Evolutionary conservation across 495 filamentous ascomycete genomes (phyloP), one percentile per base, ranked within the genome.

Genomic region (Lepraria neglecta): DNA sequence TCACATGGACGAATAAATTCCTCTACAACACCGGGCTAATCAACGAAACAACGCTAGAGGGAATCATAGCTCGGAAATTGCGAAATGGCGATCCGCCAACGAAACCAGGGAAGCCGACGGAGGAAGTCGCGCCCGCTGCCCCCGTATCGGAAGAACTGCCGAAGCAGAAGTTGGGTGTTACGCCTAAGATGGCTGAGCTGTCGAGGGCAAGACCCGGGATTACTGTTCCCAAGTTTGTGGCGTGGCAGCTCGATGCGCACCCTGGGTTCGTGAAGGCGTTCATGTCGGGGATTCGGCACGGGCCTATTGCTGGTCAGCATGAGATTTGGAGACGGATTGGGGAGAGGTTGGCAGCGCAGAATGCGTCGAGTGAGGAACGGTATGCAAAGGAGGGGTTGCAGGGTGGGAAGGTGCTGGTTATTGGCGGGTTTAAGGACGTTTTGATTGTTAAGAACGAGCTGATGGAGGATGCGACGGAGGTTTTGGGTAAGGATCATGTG

Each of bases 401-500:
- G 15, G 73, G 74, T 61, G 71, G 75, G 44, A 82, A 80, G 58
- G 79, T 85, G 4, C 65, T 82, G 45, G 74, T 85, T 30, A 65
- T 86, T n/a, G 74, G 79, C 55, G 84, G 82, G 7, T 69, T 74
- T 54, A 73, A 69, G 24, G 84, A 87, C 68, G 56, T 70, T 7
- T 75, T 86, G 42, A 80, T 87, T 38, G 65, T 79, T 28, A 75
- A 76, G 51, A 74, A 80, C 24, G 82, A 92, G 65, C 64, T 84
- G n/a, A 69, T 73, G n/a, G 70, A 71, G 11, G 83, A 86, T 72
- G 80, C 77, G 27, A 76, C 67, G 0, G 71, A 73, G 28, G 76
- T 73, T 21, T 67, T 87, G 24, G 74, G 75, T 58, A 78, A 57
- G 31, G 60, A 91, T 88, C 67, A 95, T 78, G 75, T 85, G 92